phyloP scores from a whole-genome alignment of 2,329 filamentous ascomycete genomes.

The Ophiocordyceps sinensis region DNA sequence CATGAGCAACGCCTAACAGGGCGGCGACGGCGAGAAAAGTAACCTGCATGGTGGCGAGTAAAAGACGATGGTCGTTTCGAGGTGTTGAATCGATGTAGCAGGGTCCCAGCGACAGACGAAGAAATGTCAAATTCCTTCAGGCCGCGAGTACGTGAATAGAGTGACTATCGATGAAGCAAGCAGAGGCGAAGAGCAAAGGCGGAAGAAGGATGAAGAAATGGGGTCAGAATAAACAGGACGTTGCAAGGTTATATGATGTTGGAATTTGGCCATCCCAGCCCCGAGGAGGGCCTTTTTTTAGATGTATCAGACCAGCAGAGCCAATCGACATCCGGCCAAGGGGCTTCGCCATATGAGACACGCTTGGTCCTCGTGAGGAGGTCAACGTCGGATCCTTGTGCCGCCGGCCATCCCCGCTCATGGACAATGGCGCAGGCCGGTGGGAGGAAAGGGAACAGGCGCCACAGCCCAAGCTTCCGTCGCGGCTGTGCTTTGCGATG shows the following conservation, averaged over 20 bases:
- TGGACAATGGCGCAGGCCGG: no score
- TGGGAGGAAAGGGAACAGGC: no score
- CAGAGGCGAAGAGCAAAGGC: neutral
- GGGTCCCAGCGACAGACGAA: neutral
- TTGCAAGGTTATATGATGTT: neutral
- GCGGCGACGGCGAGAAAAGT: conserved; percentile 30
- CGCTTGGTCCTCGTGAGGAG: conserved; percentile 4
- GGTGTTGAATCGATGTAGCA: neutral
- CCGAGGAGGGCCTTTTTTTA: neutral
- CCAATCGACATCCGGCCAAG: neutral
- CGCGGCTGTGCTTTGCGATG: no score
- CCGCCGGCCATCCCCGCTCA: neutral
- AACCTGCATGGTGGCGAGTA: conserved; percentile 35
- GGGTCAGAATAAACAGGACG: neutral
- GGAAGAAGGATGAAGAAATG: neutral
- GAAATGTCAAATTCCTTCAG: neutral
- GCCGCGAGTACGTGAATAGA: neutral
- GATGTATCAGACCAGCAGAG: neutral
- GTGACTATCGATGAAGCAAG: neutral
- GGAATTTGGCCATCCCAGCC: neutral
- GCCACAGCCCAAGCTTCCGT: no score
- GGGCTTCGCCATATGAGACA: conserved; percentile 4
- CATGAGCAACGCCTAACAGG: conserved; percentile 28
- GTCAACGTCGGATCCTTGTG: neutral
- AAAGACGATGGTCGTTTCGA: conserved; percentile 2